Base-by-base conservation (phyloP, 129 eudicot species). In the Chrysanthemum makinoi region DNA sequence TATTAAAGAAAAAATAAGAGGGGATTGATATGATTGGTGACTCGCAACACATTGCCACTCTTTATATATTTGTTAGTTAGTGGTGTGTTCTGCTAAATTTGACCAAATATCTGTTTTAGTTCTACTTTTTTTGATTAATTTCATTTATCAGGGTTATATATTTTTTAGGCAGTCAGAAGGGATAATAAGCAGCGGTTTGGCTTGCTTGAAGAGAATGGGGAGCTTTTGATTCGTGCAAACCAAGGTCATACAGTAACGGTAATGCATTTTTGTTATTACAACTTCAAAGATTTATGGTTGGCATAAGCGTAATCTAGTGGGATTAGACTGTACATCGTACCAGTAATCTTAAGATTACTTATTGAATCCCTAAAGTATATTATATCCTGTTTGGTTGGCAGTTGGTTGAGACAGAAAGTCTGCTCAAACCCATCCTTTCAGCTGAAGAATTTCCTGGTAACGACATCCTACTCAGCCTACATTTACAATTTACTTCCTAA, bases 101-200 rank as follows among this genome's bases (percentile, higher is more conserved):
- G 13, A 46, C 14, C 18, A 62, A 12, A 46, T 0, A 2, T 17
- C 6, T 28, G 76, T 63, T 18, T 11, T 56, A 56, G 12, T 56
- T 55, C 30, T 69, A 30, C 24, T 22, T 54, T 8, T 52, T 80
- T 49, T 62, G 6, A 20, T 70, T 14, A 8, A 5, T 22, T 51
- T 65, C 10, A 5, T 22, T 39, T 61, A 4, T 12, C 24, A 10
- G 52, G 72, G 66, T 22, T 16, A 39, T 11, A 57, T 65, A 19
- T 65, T 46, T 55, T 35, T 60, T 65, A 94, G 99, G 96, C 97
- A 39, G 99, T 94, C 47, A 77, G 87, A 74, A 77, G 68, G 84
- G 99, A 94, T 65, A 94, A 90, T 56, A 94, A 94, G 83, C 99
- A 94, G 76, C 79, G 99, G 73, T 88, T 89, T 81, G 70, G 96